Evolutionary conservation across 2,329 filamentous ascomycete genomes (phyloP).

Genomic region (Trichoderma sp.): DNA sequence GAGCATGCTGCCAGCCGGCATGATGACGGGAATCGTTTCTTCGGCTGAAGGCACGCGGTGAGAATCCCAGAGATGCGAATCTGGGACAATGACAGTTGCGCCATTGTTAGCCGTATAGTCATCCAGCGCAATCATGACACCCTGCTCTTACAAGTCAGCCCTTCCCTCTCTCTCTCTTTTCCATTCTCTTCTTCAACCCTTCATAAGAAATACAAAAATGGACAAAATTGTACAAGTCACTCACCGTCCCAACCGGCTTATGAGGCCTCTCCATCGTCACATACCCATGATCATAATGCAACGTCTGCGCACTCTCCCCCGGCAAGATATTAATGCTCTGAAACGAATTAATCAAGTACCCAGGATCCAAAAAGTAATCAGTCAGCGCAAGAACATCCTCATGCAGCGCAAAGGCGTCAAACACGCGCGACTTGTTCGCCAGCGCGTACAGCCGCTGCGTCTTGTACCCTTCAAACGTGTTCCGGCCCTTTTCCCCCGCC

Average conservation of each 20-base stretch:
- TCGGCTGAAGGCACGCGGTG: slow-evolving; percentile 23
- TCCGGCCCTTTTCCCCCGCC: slow-evolving; percentile 32
- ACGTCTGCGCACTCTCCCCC: slow-evolving; percentile 36
- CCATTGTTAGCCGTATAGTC: slow-evolving; percentile 35
- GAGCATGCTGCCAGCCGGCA: slow-evolving; percentile 37
- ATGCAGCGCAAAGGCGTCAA: slow-evolving; percentile 38
- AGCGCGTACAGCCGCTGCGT: slow-evolving; percentile 40
- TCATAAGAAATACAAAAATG: background rate
- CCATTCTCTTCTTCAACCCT: background rate
- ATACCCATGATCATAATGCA: slow-evolving; percentile 36
- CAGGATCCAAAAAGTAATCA: slow-evolving; percentile 40
- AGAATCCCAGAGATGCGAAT: slow-evolving; percentile 36
- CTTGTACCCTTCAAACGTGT: slow-evolving; percentile 38
- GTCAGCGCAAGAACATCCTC: slow-evolving; percentile 39
- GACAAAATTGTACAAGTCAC: background rate
- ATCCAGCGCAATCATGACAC: slow-evolving; percentile 33
- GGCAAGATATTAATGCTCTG: slow-evolving; percentile 41
- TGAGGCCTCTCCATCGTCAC: slow-evolving; percentile 36
- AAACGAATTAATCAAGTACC: slow-evolving; percentile 36
- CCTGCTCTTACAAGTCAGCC: slow-evolving; percentile 19
- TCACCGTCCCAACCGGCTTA: slow-evolving; percentile 33
- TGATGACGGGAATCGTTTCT: slow-evolving; percentile 35
- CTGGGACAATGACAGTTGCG: slow-evolving; percentile 37
- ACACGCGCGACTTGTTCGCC: slow-evolving; percentile 38
- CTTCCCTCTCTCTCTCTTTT: background rate